These are phyloP conservation scores for Eimeria tenella DNA, from an alignment of 169 alveolate genomes.

Conservation along the genomic window DNA sequence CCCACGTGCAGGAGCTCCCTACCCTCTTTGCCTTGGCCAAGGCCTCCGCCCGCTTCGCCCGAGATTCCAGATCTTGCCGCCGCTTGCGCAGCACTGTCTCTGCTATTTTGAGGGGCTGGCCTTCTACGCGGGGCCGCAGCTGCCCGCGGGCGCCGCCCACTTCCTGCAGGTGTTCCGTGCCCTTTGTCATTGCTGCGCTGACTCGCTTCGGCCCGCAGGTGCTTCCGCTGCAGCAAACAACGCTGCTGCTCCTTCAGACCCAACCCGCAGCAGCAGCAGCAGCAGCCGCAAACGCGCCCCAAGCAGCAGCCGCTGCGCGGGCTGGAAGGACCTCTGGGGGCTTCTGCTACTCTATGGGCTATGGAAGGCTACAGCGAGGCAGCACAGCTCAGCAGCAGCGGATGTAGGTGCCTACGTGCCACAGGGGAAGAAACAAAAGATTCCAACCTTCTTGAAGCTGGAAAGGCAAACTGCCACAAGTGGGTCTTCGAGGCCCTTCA, in stretches of 20 bases:
- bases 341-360: too few relatives aligned
- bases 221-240: neutral
- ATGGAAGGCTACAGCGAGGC: too few relatives aligned
- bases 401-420: too few relatives aligned
- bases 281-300: neutral
- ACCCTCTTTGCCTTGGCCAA: neutral
- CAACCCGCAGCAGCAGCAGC: constrained; percentile 2
- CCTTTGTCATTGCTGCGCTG: neutral
- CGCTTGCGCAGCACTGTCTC: constrained; percentile 50
- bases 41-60: constrained; percentile 23
- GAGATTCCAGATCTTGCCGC: constrained; percentile 17
- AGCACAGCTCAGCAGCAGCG: too few relatives aligned
- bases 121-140: constrained; percentile 63
- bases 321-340: too few relatives aligned
- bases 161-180: constrained; percentile 44
- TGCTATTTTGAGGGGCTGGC: constrained; percentile 69
- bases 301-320: neutral
- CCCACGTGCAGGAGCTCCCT: neutral
- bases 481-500: too few relatives aligned
- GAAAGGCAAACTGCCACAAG: too few relatives aligned
- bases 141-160: constrained; percentile 65
- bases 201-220: too few relatives aligned
- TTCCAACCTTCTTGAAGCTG: too few relatives aligned
- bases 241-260: neutral
- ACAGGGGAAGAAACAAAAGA: too few relatives aligned